A percentile compares a stretch with the other conserved stretches of the same genome.
Evolutionary conservation across 129 eudicot species (phyloP).

Genomic region (Ambrosia trifida): DNA sequence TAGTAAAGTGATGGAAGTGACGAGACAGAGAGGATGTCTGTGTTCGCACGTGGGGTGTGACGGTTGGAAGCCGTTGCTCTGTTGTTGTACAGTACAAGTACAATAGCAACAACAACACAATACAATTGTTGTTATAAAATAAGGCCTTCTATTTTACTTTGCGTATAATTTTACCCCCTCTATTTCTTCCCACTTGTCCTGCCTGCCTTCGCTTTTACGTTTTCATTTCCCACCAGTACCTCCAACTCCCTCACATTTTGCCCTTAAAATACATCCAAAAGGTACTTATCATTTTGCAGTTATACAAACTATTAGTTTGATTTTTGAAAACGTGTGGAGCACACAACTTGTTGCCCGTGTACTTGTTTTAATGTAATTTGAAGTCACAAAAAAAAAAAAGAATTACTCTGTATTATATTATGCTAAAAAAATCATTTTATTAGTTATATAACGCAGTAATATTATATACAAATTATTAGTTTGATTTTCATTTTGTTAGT

Average conservation of each 20-base stretch:
- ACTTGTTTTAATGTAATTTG: too few relatives aligned
- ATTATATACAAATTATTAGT: too few relatives aligned
- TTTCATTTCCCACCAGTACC: slow-evolving; percentile 13
- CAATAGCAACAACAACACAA: background rate
- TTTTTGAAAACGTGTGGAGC: too few relatives aligned
- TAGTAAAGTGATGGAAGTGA: slow-evolving; percentile 28
- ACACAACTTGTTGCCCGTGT: too few relatives aligned
- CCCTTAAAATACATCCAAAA: background rate
- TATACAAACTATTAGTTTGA: too few relatives aligned
- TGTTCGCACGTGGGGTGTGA: slow-evolving; percentile 33
- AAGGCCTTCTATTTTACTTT: slow-evolving; percentile 37
- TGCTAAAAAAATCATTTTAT: too few relatives aligned
- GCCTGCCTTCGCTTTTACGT: slow-evolving; percentile 34
- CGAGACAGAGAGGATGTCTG: slow-evolving; percentile 20
- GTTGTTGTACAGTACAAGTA: slow-evolving; percentile 35
- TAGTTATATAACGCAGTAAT: too few relatives aligned
- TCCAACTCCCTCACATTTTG: background rate
- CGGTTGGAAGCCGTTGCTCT: slow-evolving; percentile 30
- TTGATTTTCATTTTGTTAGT: too few relatives aligned
- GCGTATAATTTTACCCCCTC: slow-evolving; percentile 28
- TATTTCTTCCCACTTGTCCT: slow-evolving; percentile 26
- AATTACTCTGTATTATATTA: too few relatives aligned
- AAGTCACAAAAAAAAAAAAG: too few relatives aligned
- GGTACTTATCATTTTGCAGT: too few relatives aligned
- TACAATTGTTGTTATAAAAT: background rate